Evolutionary conservation across 352 stramenopile species (phyloP).

Genomic region (Globisporangium megalacanthum): DNA sequence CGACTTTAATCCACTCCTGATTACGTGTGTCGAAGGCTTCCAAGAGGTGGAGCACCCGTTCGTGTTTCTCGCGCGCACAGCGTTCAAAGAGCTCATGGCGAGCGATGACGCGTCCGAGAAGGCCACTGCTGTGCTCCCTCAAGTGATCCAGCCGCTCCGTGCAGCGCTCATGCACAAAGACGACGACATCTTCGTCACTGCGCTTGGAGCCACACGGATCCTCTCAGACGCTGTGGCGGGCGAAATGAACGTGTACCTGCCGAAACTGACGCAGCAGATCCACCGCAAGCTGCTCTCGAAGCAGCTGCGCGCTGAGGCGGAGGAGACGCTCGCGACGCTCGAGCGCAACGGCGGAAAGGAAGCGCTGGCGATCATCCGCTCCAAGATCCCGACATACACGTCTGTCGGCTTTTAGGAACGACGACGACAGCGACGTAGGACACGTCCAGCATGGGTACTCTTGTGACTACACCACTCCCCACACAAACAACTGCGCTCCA

Average conservation of each 20-base stretch:
- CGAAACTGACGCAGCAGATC: slow-evolving; percentile 75
- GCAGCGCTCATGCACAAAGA: slow-evolving; percentile 60
- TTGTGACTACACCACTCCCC: no score
- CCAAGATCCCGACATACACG: slow-evolving; percentile 74
- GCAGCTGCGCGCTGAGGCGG: slow-evolving; percentile 39
- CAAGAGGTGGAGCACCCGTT: slow-evolving; percentile 71
- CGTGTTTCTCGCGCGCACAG: slow-evolving; percentile 67
- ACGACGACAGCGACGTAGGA: no score
- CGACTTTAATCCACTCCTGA: slow-evolving; percentile 60
- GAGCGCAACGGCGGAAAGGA: slow-evolving; percentile 73
- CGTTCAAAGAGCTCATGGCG: slow-evolving; percentile 68
- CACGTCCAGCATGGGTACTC: no score
- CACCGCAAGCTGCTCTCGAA: slow-evolving; percentile 67
- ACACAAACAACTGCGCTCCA: no score
- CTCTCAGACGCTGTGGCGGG: slow-evolving; percentile 58
- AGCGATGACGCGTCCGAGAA: slow-evolving; percentile 60
- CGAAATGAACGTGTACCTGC: slow-evolving; percentile 72
- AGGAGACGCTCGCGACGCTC: slow-evolving; percentile 58
- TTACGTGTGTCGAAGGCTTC: slow-evolving; percentile 70
- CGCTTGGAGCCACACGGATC: slow-evolving; percentile 56
- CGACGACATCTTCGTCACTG: slow-evolving; percentile 66
- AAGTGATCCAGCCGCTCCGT: slow-evolving; percentile 57
- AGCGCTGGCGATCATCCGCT: slow-evolving; percentile 64
- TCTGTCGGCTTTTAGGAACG: slow-evolving; percentile 25
- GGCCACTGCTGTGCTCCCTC: slow-evolving; percentile 39